Evolutionary conservation across 192 early-diverging fungal genomes (phyloP).

Genomic region (Coemansia sp.): DNA sequence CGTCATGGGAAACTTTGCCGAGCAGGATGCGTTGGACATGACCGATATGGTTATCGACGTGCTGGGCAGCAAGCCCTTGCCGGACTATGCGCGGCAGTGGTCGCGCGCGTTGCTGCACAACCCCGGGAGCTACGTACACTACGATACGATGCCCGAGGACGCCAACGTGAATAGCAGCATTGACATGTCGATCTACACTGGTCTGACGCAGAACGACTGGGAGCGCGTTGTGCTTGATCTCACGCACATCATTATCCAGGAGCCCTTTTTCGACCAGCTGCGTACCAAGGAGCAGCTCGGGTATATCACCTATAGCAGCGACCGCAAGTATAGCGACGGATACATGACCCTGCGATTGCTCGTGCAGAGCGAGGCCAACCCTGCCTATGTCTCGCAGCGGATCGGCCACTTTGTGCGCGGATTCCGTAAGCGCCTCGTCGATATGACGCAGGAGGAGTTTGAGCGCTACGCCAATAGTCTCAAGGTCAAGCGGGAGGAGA

Average conservation of each 20-base stretch:
- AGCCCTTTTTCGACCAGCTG: conserved; percentile 91
- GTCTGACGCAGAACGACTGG: conserved; percentile 62
- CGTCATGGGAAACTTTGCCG: conserved; percentile 82
- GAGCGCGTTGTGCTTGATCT: conserved; percentile 69
- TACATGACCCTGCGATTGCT: conserved; percentile 76
- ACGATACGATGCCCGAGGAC: conserved; percentile 58
- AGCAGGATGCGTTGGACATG: conserved; percentile 64
- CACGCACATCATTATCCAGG: conserved; percentile 76
- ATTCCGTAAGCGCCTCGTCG: conserved; percentile 55
- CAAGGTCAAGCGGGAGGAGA: conserved; percentile 63
- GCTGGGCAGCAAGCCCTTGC: conserved; percentile 62
- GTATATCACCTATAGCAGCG: conserved; percentile 60
- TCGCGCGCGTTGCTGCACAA: conserved; percentile 35
- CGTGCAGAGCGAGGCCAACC: conserved; percentile 83
- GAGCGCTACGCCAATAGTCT: conserved; percentile 65
- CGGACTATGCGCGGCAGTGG: conserved; percentile 44
- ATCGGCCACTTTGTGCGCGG: conserved; percentile 74
- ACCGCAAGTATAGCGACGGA: conserved; percentile 67
- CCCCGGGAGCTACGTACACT: conserved; percentile 37
- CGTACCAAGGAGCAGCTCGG: conserved; percentile 89
- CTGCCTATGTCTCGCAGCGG: conserved; percentile 75
- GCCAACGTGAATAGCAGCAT: conserved; percentile 88
- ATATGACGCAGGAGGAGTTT: conserved; percentile 68
- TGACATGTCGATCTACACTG: conserved; percentile 81
- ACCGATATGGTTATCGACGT: conserved; percentile 58